Conservation (phyloP, 257 asterid genomes). For the Solanum paucissectum region DNA sequence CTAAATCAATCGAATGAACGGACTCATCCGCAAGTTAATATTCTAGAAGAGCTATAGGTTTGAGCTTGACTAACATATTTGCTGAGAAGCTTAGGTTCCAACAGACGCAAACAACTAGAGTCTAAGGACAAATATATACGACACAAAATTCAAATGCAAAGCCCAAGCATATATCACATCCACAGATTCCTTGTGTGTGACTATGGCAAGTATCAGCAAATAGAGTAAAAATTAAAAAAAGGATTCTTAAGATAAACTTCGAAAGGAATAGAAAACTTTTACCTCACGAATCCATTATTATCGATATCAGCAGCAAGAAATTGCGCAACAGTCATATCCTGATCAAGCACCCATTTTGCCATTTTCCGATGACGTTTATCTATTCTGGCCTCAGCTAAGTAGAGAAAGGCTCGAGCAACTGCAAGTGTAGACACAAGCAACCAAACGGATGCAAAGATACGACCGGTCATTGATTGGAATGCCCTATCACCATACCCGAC, state of each 20-base stretch:
- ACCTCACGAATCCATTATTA: slow-evolving; percentile 83
- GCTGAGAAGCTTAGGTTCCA: not conserved
- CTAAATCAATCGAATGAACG: not conserved
- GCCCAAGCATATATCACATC: not conserved
- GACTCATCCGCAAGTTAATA: not conserved
- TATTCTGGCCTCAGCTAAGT: slow-evolving; percentile 91
- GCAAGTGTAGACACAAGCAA: slow-evolving; percentile 93
- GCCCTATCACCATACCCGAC: slow-evolving; percentile 98
- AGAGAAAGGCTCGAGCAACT: slow-evolving; percentile 94
- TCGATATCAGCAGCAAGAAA: slow-evolving; percentile 95
- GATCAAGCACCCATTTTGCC: slow-evolving; percentile 94
- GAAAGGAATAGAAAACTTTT: slow-evolving; percentile 4
- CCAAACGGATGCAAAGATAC: slow-evolving; percentile 91
- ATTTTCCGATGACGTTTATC: slow-evolving; percentile 78
- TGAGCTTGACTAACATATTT: not conserved
- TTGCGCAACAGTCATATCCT: slow-evolving; percentile 88
- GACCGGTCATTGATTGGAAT: slow-evolving; percentile 58
- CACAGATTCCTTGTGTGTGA: not conserved
- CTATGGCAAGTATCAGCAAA: not conserved
- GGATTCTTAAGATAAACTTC: not conserved
- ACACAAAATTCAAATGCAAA: not conserved
- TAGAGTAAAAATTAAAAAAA: not conserved
- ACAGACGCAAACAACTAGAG: not conserved
- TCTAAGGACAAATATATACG: not conserved
- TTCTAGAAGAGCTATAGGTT: not conserved